phyloP scores from a whole-genome alignment of 2,329 filamentous ascomycete genomes.

The Ramularia endophylla region DNA sequence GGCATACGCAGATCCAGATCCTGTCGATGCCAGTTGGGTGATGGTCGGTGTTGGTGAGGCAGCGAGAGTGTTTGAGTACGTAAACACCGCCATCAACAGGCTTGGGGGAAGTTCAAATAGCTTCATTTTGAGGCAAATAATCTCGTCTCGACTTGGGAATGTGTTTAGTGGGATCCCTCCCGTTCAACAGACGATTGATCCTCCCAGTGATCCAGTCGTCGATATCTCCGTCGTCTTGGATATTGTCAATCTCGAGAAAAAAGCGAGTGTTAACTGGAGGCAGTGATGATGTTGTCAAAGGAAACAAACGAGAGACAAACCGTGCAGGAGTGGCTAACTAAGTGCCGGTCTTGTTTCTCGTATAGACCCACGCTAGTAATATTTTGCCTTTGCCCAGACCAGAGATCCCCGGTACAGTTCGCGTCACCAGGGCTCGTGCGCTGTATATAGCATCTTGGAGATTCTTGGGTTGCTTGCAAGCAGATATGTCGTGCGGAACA shows the following conservation, averaged over 20 bases:
- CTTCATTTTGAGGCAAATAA: slow-evolving; percentile 6
- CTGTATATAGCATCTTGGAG: no score
- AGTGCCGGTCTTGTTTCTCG: neutral
- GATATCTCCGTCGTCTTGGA: neutral
- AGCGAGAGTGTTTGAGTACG: slow-evolving; percentile 3
- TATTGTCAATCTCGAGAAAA: neutral
- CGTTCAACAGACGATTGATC: neutral
- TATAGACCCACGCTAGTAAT: neutral
- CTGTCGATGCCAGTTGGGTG: slow-evolving; percentile 6
- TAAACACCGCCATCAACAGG: slow-evolving; percentile 10
- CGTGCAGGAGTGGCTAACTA: neutral
- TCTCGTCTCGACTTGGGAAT: no score
- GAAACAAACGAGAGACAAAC: neutral
- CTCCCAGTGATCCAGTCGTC: neutral
- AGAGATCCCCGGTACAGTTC: no score
- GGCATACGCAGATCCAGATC: slow-evolving; percentile 7
- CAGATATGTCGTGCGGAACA: no score
- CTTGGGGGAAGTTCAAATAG: slow-evolving; percentile 13
- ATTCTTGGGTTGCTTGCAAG: no score
- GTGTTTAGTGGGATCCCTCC: neutral
- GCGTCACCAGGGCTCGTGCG: no score
- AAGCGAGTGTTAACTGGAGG: neutral
- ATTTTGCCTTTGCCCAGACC: no score
- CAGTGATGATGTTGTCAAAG: neutral
- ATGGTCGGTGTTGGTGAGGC: slow-evolving; percentile 2